Base-by-base conservation (phyloP, 2,329 filamentous ascomycete genomes). In the Cladosporium sp. region DNA sequence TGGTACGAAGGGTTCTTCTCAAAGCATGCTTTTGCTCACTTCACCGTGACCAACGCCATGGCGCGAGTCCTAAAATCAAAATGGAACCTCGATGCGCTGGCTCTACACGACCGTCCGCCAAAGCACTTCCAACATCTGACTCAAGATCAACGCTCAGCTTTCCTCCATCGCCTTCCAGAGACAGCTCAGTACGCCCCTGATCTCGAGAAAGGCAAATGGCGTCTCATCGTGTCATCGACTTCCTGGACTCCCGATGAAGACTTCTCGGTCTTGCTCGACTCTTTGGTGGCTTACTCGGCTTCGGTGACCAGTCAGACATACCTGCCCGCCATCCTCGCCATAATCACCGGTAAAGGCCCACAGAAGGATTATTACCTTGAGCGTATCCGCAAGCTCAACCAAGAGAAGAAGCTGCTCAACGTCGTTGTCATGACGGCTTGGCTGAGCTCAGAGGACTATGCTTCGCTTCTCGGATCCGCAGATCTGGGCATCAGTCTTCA, bases 201-300 rank as follows among this genome's bases (percentile, higher is more conserved):
- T 54, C 62, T 73, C 15, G 58, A 66, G 17, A 40, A 56, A 9
- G 65, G 67, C 1, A 77, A 77, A 8, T 83, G 84, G 56, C 85
- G 83, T 30, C 80, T 99, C 2, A 76, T 99, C 7, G 90, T 97
- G 38, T 96, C 90, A 75, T 94, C 92, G 59, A 99, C 94, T 0
- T 97, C 92, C 11, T 99, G 94, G 94, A 99, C 94, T 0, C 85
- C 92, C 0, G 94, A 99, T 69, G 94, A 99, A 73, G 93, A 99
- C 73, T 97, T 99, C 72, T 87, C 86, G 1, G 75, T 99, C 4
- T 82, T 99, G 2, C 87, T 99, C 3, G 86, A 92, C 52, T 92
- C 92, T 0, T 79, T 99, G 0, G 85, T 90, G 11, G 74, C 77
- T 7, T 97, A 97, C 70, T 76, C 78, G 9, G 76, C 72, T 9